A percentile compares a stretch with the other conserved stretches of the same genome.
Evolutionary conservation across 1,284 basidiomycete genomes (phyloP).

Genomic region (Melampsora larici-populina): DNA sequence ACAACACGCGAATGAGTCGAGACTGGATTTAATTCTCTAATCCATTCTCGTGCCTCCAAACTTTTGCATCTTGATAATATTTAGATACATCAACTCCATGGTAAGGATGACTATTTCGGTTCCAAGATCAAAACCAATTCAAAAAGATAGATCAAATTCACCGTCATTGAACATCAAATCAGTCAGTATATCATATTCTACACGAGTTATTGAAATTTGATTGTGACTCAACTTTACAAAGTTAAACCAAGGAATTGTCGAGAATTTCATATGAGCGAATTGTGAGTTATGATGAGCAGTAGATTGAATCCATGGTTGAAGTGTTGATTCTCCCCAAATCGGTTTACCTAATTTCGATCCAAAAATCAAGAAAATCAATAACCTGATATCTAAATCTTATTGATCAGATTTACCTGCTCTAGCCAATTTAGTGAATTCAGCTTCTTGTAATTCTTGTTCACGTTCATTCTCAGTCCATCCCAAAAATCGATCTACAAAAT

Average conservation of each 20-base stretch:
- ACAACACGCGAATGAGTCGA: no score
- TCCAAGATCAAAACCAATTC: no score
- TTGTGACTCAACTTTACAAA: conserved; percentile 33
- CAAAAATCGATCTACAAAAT: conserved; percentile 79
- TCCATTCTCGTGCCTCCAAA: conserved; percentile 36
- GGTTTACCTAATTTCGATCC: conserved; percentile 65
- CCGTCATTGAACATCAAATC: background rate
- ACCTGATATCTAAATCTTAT: background rate
- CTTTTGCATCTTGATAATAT: conserved; percentile 37
- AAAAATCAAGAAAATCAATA: no score
- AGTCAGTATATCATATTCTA: background rate
- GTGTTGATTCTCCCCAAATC: conserved; percentile 74
- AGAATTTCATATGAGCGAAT: conserved; percentile 67
- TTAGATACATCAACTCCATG: conserved; percentile 41
- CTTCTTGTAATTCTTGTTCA: conserved; percentile 35
- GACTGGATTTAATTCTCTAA: conserved; percentile 28
- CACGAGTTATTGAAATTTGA: no score
- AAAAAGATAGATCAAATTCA: conserved; percentile 1
- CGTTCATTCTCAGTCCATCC: conserved; percentile 84
- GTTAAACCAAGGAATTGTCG: conserved; percentile 20
- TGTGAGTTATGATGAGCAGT: conserved; percentile 84
- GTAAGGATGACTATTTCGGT: conserved; percentile 28
- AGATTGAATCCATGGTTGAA: conserved; percentile 82
- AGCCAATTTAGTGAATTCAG: conserved; percentile 46
- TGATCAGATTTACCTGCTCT: conserved; percentile 44